A percentile compares a stretch with the other conserved stretches of the same genome.
Conservation (phyloP, 1,284 basidiomycete species). For the Golubevia sp. region DNA sequence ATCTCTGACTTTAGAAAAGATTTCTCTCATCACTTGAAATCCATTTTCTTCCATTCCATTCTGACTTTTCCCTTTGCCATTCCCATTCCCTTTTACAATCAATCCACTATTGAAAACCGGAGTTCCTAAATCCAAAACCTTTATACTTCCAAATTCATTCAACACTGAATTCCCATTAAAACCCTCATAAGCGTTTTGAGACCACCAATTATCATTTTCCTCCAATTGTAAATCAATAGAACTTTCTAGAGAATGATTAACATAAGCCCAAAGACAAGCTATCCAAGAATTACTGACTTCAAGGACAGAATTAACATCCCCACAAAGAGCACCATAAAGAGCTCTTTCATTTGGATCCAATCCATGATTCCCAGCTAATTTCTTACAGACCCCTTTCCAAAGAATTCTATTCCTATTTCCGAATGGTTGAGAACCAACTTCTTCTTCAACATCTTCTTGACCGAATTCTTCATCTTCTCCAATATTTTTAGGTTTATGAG, state of each 20-base stretch:
- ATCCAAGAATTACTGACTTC: conserved; percentile 26
- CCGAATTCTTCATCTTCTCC: neutral
- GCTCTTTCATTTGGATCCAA: conserved; percentile 1
- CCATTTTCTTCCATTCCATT: too few relatives aligned
- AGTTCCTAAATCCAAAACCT: conserved; percentile 21
- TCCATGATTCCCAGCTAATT: conserved; percentile 23
- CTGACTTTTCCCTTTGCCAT: neutral
- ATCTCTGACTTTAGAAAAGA: too few relatives aligned
- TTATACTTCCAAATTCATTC: conserved; percentile 31
- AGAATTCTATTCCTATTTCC: conserved; percentile 51
- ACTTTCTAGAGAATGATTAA: conserved; percentile 51
- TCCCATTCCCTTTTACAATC: conserved; percentile 1
- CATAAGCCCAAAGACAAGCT: conserved; percentile 55
- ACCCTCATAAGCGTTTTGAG: conserved; percentile 25
- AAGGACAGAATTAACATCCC: neutral
- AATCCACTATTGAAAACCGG: neutral
- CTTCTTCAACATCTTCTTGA: conserved; percentile 1
- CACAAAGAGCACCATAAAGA: neutral
- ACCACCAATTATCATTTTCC: conserved; percentile 32
- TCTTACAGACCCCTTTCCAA: conserved; percentile 53
- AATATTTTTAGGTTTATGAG: neutral
- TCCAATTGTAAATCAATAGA: conserved; percentile 39
- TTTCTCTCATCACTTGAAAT: too few relatives aligned
- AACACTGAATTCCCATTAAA: conserved; percentile 22
- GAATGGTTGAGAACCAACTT: conserved; percentile 15